These are phyloP conservation scores for Venturia pyrina DNA, from an alignment of 2,329 filamentous ascomycete species.

Conservation along the genomic window DNA sequence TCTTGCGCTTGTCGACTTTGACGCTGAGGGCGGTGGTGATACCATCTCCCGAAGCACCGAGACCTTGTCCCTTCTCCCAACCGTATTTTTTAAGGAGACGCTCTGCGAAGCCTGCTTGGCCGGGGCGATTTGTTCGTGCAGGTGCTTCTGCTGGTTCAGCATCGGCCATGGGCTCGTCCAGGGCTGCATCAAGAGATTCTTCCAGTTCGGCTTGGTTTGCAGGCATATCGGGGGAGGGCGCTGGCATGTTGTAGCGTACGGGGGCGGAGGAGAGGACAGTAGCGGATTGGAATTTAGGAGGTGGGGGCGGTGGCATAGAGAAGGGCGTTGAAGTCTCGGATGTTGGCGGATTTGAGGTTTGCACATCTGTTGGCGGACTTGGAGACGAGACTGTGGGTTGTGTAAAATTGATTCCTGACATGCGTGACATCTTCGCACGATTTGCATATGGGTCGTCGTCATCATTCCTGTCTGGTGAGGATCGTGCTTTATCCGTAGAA, in stretches of 20 bases:
- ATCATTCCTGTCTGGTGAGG: conserved; percentile 41
- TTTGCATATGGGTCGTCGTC: conserved; percentile 60
- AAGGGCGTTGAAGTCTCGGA: conserved; percentile 9
- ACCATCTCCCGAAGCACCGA: conserved; percentile 72
- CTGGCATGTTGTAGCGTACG: conserved; percentile 55
- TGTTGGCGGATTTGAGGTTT: conserved; percentile 11
- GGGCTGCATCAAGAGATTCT: conserved; percentile 32
- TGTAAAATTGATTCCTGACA: conserved; percentile 15
- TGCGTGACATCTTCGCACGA: conserved; percentile 46
- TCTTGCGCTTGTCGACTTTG: conserved; percentile 77
- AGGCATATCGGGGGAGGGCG: conserved; percentile 41
- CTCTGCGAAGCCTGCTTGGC: conserved; percentile 75
- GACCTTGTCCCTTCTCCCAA: conserved; percentile 77
- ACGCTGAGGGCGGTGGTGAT: conserved; percentile 78
- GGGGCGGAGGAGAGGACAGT: conserved; percentile 67
- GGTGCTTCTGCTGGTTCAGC: conserved; percentile 24
- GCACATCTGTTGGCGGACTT: conserved; percentile 8
- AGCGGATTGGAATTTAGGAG: conserved; percentile 25
- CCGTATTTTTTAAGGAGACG: conserved; percentile 90
- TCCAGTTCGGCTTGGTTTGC: conserved; percentile 44
- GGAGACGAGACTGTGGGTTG: conserved; percentile 9
- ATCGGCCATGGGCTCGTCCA: conserved; percentile 18
- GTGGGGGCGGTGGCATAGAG: conserved; percentile 14
- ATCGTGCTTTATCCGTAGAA: conserved; percentile 37
- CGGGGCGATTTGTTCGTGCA: conserved; percentile 56